These are phyloP conservation scores for Spergularia bocconei DNA, from an alignment of 148 eudicot genomes.

Conservation along the genomic window DNA sequence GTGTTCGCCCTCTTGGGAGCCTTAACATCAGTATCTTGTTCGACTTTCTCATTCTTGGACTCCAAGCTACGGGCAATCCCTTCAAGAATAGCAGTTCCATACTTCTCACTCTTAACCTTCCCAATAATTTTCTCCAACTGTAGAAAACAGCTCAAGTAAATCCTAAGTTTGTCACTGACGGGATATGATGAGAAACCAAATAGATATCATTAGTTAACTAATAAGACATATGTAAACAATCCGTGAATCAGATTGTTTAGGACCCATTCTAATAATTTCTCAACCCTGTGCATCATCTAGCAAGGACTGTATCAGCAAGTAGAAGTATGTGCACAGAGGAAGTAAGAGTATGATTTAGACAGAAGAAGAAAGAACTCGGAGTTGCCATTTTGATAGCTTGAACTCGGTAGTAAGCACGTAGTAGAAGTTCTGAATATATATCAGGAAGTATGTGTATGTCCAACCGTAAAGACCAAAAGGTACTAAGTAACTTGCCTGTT, in stretches of 20 bases:
- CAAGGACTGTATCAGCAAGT: too few species aligned
- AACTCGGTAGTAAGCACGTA: not conserved
- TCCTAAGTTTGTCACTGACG: not conserved
- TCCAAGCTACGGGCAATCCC: constrained; percentile 37
- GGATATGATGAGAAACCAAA: not conserved
- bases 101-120: constrained; percentile 72
- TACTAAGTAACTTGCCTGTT: constrained; percentile 47
- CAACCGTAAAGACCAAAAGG: not conserved
- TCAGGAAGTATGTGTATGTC: not conserved
- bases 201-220: too few species aligned
- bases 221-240: too few species aligned
- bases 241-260: too few species aligned
- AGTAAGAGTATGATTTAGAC: too few species aligned
- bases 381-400: not conserved
- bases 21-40: constrained; percentile 32
- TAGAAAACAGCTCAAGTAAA: constrained; percentile 22
- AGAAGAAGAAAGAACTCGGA: too few species aligned
- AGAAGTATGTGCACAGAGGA: too few species aligned
- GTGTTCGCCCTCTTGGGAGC: constrained; percentile 55
- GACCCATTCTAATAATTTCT: too few species aligned
- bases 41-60: constrained; percentile 22
- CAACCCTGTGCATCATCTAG: too few species aligned
- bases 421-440: not conserved
- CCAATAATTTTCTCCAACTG: constrained; percentile 93
- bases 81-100: constrained; percentile 72